Percentiles rank a stretch among this genome's conserved stretches.
These are phyloP conservation scores for Heritiera fomes DNA, from an alignment of 345 rosid species.

Conservation along the genomic window DNA sequence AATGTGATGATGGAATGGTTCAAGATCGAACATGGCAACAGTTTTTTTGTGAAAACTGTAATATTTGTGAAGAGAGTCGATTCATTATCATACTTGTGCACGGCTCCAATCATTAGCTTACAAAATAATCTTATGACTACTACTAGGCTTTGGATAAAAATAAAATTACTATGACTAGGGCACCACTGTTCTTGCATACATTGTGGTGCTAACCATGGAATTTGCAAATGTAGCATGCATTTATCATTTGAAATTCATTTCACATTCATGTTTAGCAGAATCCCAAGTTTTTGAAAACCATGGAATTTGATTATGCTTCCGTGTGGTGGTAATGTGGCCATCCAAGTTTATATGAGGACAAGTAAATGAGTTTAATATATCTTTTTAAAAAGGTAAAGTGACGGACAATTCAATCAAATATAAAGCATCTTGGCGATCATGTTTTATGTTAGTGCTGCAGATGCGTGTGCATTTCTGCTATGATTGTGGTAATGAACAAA, in stretches of 20 bases:
- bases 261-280: background rate
- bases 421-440: slow-evolving; percentile 17
- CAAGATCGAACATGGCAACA: background rate
- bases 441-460: background rate
- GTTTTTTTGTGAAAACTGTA: background rate
- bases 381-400: background rate
- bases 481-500: slow-evolving; percentile 17
- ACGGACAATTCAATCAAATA: slow-evolving; percentile 1
- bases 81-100: background rate
- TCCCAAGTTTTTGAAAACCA: background rate
- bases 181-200: too few relatives aligned
- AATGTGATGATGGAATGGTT: background rate
- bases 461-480: slow-evolving; percentile 18
- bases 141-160: too few relatives aligned
- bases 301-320: background rate
- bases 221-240: too few relatives aligned
- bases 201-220: too few relatives aligned
- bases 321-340: background rate
- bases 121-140: too few relatives aligned
- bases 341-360: background rate
- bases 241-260: background rate
- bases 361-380: slow-evolving; percentile 5
- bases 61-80: background rate
- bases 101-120: background rate
- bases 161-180: too few relatives aligned